Percentiles rank a stretch among this genome's conserved stretches.
phyloP scores from a whole-genome alignment of 1,284 basidiomycete species.

The Cryptococcus sp. region DNA sequence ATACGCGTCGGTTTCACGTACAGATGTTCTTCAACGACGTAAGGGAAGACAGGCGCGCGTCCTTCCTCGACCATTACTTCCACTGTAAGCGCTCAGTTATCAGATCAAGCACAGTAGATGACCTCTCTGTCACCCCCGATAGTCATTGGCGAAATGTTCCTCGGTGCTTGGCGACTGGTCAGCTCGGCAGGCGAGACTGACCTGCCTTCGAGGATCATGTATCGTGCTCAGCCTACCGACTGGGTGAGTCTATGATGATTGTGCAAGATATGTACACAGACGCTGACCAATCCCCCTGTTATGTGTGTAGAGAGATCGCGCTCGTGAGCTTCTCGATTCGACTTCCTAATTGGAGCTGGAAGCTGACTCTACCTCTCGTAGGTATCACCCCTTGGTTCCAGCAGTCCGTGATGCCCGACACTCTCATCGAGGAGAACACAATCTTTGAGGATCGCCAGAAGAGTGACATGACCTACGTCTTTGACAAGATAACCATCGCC shows the following conservation, averaged over 20 bases:
- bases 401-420: constrained; percentile 28
- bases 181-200: constrained; percentile 23
- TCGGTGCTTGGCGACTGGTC: constrained; percentile 32
- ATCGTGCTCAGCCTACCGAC: constrained; percentile 21
- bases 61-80: constrained; percentile 34
- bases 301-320: constrained; percentile 17
- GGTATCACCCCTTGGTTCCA: constrained; percentile 34
- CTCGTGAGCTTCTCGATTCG: constrained; percentile 11
- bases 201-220: constrained; percentile 29
- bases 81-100: constrained; percentile 24
- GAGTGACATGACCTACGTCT: constrained; percentile 23
- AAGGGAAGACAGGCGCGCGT: constrained; percentile 12
- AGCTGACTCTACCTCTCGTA: neutral
- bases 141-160: constrained; percentile 33
- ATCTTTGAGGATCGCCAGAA: constrained; percentile 25
- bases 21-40: constrained; percentile 25
- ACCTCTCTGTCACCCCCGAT: neutral
- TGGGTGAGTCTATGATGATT: constrained; percentile 22
- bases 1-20: neutral
- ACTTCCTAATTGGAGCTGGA: neutral
- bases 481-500: too few relatives aligned
- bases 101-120: neutral
- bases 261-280: too few relatives aligned
- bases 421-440: constrained; percentile 24
- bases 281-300: neutral